phyloP scores from a whole-genome alignment of 148 eudicot genomes.

The Amaranthus palmeri region DNA sequence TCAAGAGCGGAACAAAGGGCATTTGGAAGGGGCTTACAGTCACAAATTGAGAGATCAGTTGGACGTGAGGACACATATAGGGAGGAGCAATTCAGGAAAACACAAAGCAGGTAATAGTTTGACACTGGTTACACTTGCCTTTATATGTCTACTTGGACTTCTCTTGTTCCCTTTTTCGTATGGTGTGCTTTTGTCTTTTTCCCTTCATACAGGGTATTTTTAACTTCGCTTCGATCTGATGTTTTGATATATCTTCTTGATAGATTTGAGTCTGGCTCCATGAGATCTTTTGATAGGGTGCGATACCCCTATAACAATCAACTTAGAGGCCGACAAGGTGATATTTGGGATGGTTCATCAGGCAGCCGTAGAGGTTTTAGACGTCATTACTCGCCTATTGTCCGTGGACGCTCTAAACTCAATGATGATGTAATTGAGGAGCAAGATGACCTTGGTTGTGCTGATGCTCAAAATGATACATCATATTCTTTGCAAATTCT shows the following conservation, averaged over 20 bases:
- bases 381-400: conserved; percentile 35
- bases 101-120: conserved; percentile 34
- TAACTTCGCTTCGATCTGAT: conserved; percentile 11
- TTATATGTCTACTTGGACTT: neutral
- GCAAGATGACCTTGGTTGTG: conserved; percentile 15
- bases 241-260: conserved; percentile 15
- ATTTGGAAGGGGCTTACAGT: conserved; percentile 27
- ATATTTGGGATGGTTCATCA: conserved; percentile 25
- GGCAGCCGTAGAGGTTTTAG: conserved; percentile 24
- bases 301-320: conserved; percentile 25
- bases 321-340: conserved; percentile 29
- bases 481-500: conserved; percentile 23
- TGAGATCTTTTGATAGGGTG: conserved; percentile 29
- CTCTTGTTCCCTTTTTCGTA: neutral
- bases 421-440: conserved; percentile 23
- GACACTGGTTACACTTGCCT: neutral
- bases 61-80: conserved; percentile 22
- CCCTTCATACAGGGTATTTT: neutral
- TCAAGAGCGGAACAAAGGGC: conserved; percentile 21
- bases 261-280: conserved; percentile 30
- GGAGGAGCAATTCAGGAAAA: conserved; percentile 20
- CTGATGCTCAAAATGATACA: conserved; percentile 21
- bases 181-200: neutral
- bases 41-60: conserved; percentile 28
- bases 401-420: conserved; percentile 11